phyloP scores from a whole-genome alignment of 768 basidiomycete species.

The Podaxis sp. region DNA sequence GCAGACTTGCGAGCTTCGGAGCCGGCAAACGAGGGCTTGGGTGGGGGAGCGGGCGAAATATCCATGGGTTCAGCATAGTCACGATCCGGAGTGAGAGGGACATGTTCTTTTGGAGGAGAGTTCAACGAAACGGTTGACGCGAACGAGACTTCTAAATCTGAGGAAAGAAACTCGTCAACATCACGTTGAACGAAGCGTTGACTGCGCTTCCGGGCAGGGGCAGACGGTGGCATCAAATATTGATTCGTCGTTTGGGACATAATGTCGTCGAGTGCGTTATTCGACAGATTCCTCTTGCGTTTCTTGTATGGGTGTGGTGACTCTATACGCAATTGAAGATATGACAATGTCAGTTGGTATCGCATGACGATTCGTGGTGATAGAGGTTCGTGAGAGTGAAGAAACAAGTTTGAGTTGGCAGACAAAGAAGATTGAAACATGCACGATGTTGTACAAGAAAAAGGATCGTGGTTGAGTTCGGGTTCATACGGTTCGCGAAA shows the following conservation, averaged over 20 bases:
- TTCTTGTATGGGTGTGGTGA: conserved; percentile 30
- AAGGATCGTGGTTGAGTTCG: conserved; percentile 4
- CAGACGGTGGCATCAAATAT: conserved; percentile 45
- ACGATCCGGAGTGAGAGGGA: conserved; percentile 46
- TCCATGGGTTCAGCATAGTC: conserved; percentile 63
- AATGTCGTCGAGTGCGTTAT: conserved; percentile 32
- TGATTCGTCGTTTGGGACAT: conserved; percentile 52
- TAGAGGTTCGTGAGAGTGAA: conserved; percentile 18
- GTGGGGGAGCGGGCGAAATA: conserved; percentile 66
- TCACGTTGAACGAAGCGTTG: conserved; percentile 47
- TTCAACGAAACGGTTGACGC: conserved; percentile 80
- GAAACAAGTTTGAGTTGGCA: conserved; percentile 16
- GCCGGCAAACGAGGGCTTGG: conserved; percentile 28
- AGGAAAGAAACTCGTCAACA: conserved; percentile 65
- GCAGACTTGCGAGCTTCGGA: conserved; percentile 22
- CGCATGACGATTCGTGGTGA: conserved; percentile 17
- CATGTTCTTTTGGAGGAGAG: conserved; percentile 57
- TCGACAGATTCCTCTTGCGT: conserved; percentile 48
- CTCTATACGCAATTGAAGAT: conserved; percentile 36
- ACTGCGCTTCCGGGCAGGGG: conserved; percentile 49
- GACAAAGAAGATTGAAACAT: conserved; percentile 4
- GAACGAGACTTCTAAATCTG: conserved; percentile 82
- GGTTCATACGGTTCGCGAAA: conserved; percentile 10
- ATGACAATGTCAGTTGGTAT: conserved; percentile 20
- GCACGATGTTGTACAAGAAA: not conserved